Percentiles rank a stretch among this genome's conserved stretches.
Evolutionary conservation across 208 protist species (phyloP).

Genomic region (Leptomonas seymouri): DNA sequence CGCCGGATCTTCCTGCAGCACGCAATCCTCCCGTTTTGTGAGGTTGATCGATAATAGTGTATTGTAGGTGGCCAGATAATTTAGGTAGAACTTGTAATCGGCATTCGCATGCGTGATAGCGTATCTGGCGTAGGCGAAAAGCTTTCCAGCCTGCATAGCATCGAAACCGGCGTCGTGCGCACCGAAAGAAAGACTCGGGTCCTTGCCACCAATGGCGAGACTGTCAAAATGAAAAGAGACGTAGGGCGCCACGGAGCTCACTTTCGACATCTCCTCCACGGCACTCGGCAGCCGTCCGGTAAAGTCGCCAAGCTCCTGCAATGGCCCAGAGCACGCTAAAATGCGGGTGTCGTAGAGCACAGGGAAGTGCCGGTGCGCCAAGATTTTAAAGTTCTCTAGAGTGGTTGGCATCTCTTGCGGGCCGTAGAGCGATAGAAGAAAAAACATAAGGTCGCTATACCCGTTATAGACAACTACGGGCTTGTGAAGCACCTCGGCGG

Average conservation of each 20-base stretch:
- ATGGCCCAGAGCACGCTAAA: slow-evolving; percentile 38
- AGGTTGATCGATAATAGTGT: slow-evolving; percentile 30
- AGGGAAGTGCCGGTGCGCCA: slow-evolving; percentile 51
- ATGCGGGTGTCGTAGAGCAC: slow-evolving; percentile 69
- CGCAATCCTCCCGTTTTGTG: slow-evolving; percentile 5
- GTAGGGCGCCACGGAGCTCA: slow-evolving; percentile 2
- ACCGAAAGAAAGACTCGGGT: neutral
- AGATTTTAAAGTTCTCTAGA: slow-evolving; percentile 46
- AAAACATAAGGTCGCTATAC: slow-evolving; percentile 63
- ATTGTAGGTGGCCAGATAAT: slow-evolving; percentile 23
- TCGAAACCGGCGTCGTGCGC: slow-evolving; percentile 56
- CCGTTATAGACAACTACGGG: slow-evolving; percentile 68
- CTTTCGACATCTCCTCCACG: slow-evolving; percentile 34
- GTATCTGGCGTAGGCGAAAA: slow-evolving; percentile 48
- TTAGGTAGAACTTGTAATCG: slow-evolving; percentile 13
- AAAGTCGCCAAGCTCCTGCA: slow-evolving; percentile 48
- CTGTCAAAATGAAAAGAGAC: slow-evolving; percentile 24
- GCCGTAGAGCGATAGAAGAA: slow-evolving; percentile 41
- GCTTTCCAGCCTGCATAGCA: slow-evolving; percentile 56
- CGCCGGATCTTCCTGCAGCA: slow-evolving; percentile 18
- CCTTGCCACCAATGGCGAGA: slow-evolving; percentile 11
- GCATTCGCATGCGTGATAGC: slow-evolving; percentile 16
- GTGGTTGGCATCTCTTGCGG: slow-evolving; percentile 30
- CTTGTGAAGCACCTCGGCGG: slow-evolving; percentile 40
- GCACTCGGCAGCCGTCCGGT: slow-evolving; percentile 45